Conservation (phyloP, 1,139 yeast genomes). For the Williopsis jadinii region DNA sequence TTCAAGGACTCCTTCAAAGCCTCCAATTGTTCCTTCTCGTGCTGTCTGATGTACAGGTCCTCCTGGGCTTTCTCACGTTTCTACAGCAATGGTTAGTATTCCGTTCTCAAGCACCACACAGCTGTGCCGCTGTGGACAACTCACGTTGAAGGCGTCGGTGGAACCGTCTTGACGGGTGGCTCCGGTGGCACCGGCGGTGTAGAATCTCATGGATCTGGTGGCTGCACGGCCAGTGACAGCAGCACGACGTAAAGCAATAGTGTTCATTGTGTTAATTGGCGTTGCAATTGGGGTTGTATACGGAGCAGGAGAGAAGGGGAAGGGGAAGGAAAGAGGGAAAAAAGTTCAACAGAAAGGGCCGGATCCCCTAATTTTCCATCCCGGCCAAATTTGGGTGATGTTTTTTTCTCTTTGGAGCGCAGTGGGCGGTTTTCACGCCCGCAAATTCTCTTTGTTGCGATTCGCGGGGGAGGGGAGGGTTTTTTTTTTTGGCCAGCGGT, state of each 20-base stretch:
- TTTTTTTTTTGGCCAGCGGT: no score
- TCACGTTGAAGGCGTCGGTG: slow-evolving; percentile 44
- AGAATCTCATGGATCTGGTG: slow-evolving; percentile 33
- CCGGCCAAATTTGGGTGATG: no score
- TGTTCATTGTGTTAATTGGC: slow-evolving; percentile 7
- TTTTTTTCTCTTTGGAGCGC: no score
- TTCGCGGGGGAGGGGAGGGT: no score
- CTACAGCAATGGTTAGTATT: slow-evolving; percentile 21
- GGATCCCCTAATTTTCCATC: no score
- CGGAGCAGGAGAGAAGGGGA: no score
- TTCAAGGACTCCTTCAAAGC: slow-evolving; percentile 44
- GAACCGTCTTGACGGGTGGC: slow-evolving; percentile 43
- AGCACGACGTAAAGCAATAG: slow-evolving; percentile 32
- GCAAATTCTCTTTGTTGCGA: no score
- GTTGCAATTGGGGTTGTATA: no score
- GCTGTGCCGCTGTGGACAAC: slow-evolving; percentile 13
- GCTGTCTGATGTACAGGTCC: slow-evolving; percentile 53
- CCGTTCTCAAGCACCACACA: neutral
- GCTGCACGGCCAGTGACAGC: slow-evolving; percentile 25
- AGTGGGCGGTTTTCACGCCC: no score
- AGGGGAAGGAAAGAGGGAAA: neutral
- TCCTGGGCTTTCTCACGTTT: slow-evolving; percentile 70
- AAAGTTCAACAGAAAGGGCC: no score
- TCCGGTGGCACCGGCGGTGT: slow-evolving; percentile 50
- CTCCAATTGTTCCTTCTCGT: slow-evolving; percentile 57